Evolutionary conservation across 192 early-diverging fungal genomes (phyloP).

Genomic region (Phycomyces nitens): DNA sequence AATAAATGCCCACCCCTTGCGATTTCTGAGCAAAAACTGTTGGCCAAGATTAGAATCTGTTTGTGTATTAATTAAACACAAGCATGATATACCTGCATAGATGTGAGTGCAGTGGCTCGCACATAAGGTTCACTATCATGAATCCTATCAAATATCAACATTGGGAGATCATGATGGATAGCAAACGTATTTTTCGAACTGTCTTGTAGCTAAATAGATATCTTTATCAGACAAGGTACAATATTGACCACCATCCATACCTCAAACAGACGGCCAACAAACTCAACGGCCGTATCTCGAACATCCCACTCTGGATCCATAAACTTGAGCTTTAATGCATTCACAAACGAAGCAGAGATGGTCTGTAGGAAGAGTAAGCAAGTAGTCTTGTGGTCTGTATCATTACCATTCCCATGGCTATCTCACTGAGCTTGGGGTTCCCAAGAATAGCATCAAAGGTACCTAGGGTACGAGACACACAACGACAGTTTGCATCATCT

Average conservation of each 20-base stretch:
- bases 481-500: constrained; percentile 18
- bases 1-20: constrained; percentile 49
- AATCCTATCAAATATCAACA: constrained; percentile 37
- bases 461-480: constrained; percentile 21
- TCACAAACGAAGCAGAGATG: constrained; percentile 25
- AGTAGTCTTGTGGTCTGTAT: constrained; percentile 7
- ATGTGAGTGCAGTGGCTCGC: constrained; percentile 43
- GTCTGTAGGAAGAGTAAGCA: neutral
- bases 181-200: constrained; percentile 37
- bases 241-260: too few relatives aligned
- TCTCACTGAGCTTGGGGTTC: constrained; percentile 8
- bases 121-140: constrained; percentile 51
- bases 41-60: neutral
- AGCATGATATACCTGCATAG: constrained; percentile 33
- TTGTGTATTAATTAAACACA: neutral
- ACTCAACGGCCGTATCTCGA: constrained; percentile 48
- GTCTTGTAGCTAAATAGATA: constrained; percentile 13
- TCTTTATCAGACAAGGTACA: too few relatives aligned
- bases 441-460: constrained; percentile 27
- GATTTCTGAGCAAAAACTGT: constrained; percentile 38
- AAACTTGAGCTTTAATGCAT: constrained; percentile 35
- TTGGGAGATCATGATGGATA: constrained; percentile 36
- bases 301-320: constrained; percentile 52
- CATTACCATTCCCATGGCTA: constrained; percentile 17
- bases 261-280: constrained; percentile 46